Base-by-base conservation (phyloP, 2,329 filamentous ascomycete genomes). In the Colletotrichum euphorbiae region DNA sequence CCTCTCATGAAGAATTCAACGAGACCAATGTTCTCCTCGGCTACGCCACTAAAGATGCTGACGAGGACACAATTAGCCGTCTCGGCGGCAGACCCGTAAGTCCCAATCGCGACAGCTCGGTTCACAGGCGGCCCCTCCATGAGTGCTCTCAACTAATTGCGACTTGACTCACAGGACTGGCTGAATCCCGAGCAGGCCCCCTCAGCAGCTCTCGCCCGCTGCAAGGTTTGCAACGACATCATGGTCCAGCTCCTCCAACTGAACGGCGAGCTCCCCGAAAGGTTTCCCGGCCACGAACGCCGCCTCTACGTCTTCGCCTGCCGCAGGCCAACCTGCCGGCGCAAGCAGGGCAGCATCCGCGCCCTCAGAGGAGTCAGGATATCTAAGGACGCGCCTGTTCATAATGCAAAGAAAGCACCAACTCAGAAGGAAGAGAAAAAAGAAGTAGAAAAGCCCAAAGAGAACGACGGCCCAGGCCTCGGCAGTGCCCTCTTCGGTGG, bases 11-110 rank as follows among this genome's bases (percentile, higher is more conserved):
- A 6, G 86, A 89, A 52, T 93, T 89, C 70, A 91, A 90, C 17
- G 91, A 93, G 78, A 98, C 96, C 6, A 93, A 92, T 72, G 94
- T 98, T 2, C 87, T 98, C 2, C 86, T 99, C 12, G 96, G 96
- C 4, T 99, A 97, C 78, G 92, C 93, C 3, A 92, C 92, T 1
- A 89, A 90, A 76, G 93, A 97, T 62, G 82, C 89, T 13, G 91
- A 90, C 62, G 90, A 93, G 71, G 95, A 99, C 78, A 87, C 88
- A 12, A 91, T 97, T 75, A 98, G 93, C 79, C 93, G 95, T 72
- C 84, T 99, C 11, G 96, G 96, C 72, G 96, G 96, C 62, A 86
- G 84, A 74, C 93, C 96, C 59, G 95, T 98, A 90, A 74, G 90
- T 82, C 21, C 43, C 33, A 2, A 46, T 52, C 42, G 43, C 59